Percentiles rank a stretch among this genome's conserved stretches.
phyloP scores from a whole-genome alignment of 805 yeast species.

The Blastobotrys attinorum region DNA sequence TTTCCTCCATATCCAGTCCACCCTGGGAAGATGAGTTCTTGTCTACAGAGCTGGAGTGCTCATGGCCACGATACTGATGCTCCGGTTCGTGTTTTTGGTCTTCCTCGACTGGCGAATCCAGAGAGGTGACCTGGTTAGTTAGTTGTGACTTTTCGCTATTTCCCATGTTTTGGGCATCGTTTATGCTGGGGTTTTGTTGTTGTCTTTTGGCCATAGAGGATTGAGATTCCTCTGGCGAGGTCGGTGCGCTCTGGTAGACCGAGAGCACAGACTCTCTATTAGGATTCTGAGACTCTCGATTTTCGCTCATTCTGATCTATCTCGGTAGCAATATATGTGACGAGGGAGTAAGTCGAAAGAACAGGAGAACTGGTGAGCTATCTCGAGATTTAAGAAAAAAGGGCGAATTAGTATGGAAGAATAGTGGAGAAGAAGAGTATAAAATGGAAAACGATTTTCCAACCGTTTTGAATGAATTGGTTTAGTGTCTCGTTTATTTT shows the following conservation, averaged over 20 bases:
- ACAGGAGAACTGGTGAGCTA: background rate
- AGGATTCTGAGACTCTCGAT: background rate
- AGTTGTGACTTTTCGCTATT: background rate
- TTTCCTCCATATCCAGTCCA: background rate
- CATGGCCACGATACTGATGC: background rate
- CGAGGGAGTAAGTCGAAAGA: background rate
- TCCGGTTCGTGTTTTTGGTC: background rate
- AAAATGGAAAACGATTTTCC: no score
- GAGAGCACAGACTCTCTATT: background rate
- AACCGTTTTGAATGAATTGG: no score
- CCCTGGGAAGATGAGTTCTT: background rate
- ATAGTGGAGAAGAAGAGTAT: background rate
- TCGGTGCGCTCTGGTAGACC: conserved; percentile 1
- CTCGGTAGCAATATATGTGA: background rate
- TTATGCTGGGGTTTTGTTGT: background rate
- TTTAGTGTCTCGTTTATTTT: no score
- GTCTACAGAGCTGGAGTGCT: background rate
- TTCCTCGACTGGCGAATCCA: no score
- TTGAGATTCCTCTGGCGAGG: background rate
- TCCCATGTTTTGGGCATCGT: background rate
- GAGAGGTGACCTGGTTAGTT: background rate
- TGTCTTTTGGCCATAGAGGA: background rate
- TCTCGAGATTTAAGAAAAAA: background rate
- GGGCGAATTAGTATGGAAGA: background rate
- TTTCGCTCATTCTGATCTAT: background rate